These are phyloP conservation scores for Singerocomus inundabilis DNA, from an alignment of 1,284 basidiomycete genomes.

Conservation along the genomic window DNA sequence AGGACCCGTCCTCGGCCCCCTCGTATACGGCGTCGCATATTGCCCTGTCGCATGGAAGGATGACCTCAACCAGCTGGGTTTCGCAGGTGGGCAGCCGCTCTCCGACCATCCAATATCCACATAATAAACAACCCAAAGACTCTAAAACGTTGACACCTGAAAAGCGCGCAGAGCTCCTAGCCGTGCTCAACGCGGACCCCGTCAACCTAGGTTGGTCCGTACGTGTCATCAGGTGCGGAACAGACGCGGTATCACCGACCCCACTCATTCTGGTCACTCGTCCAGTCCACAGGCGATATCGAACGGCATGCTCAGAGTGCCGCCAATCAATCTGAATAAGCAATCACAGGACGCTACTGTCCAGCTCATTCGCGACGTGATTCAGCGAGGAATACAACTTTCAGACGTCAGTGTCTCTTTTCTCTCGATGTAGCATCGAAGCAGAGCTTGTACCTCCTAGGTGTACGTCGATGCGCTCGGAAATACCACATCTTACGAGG, in stretches of 20 bases:
- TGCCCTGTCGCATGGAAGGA: conserved; percentile 82
- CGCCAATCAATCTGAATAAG: conserved; percentile 87
- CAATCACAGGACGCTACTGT: conserved; percentile 94
- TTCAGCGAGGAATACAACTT: conserved; percentile 80
- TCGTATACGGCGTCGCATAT: conserved; percentile 95
- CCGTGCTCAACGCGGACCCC: conserved; percentile 64
- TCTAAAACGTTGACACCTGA: conserved; percentile 87
- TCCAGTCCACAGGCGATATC: conserved; percentile 89
- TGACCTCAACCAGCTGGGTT: conserved; percentile 78
- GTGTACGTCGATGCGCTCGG: conserved; percentile 97
- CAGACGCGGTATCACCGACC: not conserved
- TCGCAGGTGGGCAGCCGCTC: conserved; percentile 62
- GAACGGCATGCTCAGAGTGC: conserved; percentile 82
- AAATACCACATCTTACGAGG: conserved; percentile 81
- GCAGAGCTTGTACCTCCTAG: conserved; percentile 37
- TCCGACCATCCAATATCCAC: not conserved
- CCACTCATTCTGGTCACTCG: conserved; percentile 17
- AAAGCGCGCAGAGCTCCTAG: conserved; percentile 61
- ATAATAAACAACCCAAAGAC: conserved; percentile 46
- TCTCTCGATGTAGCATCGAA: not conserved
- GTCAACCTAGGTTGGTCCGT: conserved; percentile 80
- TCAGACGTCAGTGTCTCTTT: conserved; percentile 56
- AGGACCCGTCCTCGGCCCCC: conserved; percentile 90
- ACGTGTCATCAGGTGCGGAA: conserved; percentile 64
- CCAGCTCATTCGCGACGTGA: conserved; percentile 79